Base-by-base conservation (phyloP, 1,284 basidiomycete genomes). In the Inonotus hispidus region DNA sequence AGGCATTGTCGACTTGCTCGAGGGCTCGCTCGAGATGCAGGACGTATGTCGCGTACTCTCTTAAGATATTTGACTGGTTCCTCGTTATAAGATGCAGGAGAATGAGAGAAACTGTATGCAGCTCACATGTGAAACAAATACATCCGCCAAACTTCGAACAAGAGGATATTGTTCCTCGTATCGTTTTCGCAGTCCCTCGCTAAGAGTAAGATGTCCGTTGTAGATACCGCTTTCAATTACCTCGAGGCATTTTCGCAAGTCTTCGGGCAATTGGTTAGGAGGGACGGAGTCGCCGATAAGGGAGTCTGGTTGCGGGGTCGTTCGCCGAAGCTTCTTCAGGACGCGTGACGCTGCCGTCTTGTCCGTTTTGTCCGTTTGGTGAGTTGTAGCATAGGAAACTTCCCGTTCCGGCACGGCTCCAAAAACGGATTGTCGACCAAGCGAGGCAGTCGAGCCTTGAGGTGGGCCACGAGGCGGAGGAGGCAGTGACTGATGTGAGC, bases 111-210 rank as follows among this genome's bases (percentile, higher is more conserved):
- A 43, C 63, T 59, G 29, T 54, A 60, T 56, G 60, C 62, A 23
- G 80, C 91, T 75, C 70, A 95, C 95, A 74, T 94, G 94, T 13
- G 90, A 84, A 38, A 93, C 90, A 74, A 97, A 98, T 13, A 97
- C 92, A 68, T 96, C 93, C 39, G 94, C 94, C 39, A 98, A 79
- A 39, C 88, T 91, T 58, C 94, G 82, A 39, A 97, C 94, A 23
- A 97, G 81, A 2, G 94, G 94, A 69, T 90, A 96, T 71, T 96
- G 93, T 68, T 95, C 92, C 63, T 95, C 92, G 65, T 95, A 96
- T 49, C 93, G 80, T 74, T 90, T 93, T 69, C 83, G 83, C 66
- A 98, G 74, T 23, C 88, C 88, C 53, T 91, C 87, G 58, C 86
- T 89, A 27, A 97, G 81, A 67, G 87, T 83, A 67, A 89, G 80